phyloP scores from a whole-genome alignment of 1,284 basidiomycete species.

The Wolfiporia cocos region DNA sequence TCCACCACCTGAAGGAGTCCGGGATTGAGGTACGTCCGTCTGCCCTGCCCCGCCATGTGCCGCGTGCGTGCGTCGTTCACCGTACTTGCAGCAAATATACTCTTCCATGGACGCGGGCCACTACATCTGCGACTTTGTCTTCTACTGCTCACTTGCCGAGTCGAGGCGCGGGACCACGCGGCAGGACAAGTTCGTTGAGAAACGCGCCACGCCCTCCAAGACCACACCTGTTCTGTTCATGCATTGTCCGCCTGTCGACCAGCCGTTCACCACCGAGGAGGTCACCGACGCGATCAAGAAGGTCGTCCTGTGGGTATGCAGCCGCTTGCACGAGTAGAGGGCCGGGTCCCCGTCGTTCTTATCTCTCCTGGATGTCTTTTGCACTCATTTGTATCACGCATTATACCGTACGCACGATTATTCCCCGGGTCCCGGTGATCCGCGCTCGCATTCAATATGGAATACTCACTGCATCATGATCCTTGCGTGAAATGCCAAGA shows the following conservation, averaged over 20 bases:
- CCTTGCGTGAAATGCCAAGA: too few species aligned
- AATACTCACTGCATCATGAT: too few species aligned
- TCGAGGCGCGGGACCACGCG: conserved; percentile 47
- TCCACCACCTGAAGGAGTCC: conserved; percentile 49
- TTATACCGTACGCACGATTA: too few species aligned
- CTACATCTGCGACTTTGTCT: conserved; percentile 73
- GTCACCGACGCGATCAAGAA: conserved; percentile 59
- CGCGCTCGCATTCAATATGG: too few species aligned
- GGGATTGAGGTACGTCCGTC: conserved; percentile 49
- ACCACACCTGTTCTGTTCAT: conserved; percentile 52
- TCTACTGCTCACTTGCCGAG: conserved; percentile 75
- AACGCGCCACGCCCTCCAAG: conserved; percentile 39
- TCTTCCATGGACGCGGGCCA: conserved; percentile 72
- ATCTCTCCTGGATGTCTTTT: background rate
- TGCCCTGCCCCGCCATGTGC: background rate
- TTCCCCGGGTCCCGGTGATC: too few species aligned
- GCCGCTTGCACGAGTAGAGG: conserved; percentile 15
- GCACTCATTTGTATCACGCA: background rate
- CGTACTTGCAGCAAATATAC: conserved; percentile 46
- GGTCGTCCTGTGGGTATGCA: conserved; percentile 54
- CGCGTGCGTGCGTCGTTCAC: conserved; percentile 3
- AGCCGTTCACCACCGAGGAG: conserved; percentile 56
- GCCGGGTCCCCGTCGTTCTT: background rate
- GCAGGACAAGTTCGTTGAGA: conserved; percentile 39
- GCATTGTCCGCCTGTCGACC: conserved; percentile 61